Evolutionary conservation across 805 yeast genomes (phyloP), one percentile per base, ranked within the genome.

Genomic region (Brettanomyces custersianus): DNA sequence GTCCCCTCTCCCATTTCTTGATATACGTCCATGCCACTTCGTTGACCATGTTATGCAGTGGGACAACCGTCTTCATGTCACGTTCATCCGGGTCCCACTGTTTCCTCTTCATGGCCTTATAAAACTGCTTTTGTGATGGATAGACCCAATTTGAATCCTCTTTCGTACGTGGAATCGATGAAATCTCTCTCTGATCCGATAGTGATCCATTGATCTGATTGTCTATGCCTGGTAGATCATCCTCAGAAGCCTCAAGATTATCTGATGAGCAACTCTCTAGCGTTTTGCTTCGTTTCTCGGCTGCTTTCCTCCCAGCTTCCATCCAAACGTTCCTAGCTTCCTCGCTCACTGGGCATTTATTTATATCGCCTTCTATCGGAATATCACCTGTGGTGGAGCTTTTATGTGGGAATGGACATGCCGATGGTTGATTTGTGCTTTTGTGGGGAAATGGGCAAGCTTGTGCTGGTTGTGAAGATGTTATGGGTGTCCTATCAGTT

Each of bases 41-140:
- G 55, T 90, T 90, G 23, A 90, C 96, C 27, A 83, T 76, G 52
- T 90, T 90, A 55, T 90, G 98, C 29, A 90, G 80, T 1, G 97
- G 97, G 4, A 90, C 95, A 13, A 90, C 85, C 1, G 90, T 74
- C 43, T 74, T 65, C 98, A 90, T 90, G 52, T 88, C 96, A 6
- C 61, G 56, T 0, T 81, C 81, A 9, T 74, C 63, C 2, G 97
- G 96, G 35, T 77, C 69, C 87, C 95, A 85, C 39, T 84, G 73
- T 52, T 90, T 90, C 33, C 97, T 72, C 46, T 74, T 66, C 97
- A 90, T 92, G 8, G 96, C 96, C 40, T 86, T 92, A 56, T 66
- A 90, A 53, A 90, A 90, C 64, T 90, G 96, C 54, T 84, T 83
- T 55, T 90, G 94, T 4, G 95, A 84, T 7, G 98, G 98, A 54